These are phyloP conservation scores for Funneliformis geosporum DNA, from an alignment of 192 early-diverging fungal species.

Conservation along the genomic window DNA sequence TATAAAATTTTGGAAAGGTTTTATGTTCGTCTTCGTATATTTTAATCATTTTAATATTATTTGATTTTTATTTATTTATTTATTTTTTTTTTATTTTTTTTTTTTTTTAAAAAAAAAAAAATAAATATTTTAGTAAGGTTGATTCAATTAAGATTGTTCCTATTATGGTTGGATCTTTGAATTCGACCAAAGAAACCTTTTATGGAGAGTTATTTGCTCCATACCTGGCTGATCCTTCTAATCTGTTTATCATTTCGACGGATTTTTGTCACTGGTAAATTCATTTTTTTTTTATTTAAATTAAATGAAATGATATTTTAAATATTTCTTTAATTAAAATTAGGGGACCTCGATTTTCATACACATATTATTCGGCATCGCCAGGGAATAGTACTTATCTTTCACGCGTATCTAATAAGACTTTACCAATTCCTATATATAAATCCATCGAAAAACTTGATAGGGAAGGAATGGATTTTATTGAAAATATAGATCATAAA, in stretches of 20 bases:
- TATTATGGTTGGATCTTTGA: slow-evolving; percentile 81
- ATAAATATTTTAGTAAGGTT: slow-evolving; percentile 40
- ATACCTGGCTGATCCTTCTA: slow-evolving; percentile 69
- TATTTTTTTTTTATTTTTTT: not conserved
- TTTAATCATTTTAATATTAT: not conserved
- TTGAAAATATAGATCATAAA: slow-evolving; percentile 62
- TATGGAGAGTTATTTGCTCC: slow-evolving; percentile 76
- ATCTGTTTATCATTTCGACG: slow-evolving; percentile 91
- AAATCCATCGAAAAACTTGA: slow-evolving; percentile 81
- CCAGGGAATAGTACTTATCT: slow-evolving; percentile 30
- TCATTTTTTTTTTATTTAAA: not conserved
- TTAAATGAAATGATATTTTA: slow-evolving; percentile 4
- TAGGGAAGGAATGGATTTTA: slow-evolving; percentile 74
- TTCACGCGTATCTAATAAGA: slow-evolving; percentile 9
- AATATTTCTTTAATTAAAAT: not conserved
- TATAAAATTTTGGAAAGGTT: slow-evolving; percentile 79
- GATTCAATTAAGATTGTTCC: slow-evolving; percentile 77
- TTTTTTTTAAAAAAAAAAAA: not conserved
- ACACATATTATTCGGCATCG: slow-evolving; percentile 63
- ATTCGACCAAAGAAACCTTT: slow-evolving; percentile 55
- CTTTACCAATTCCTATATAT: slow-evolving; percentile 60
- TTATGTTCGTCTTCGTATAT: not conserved
- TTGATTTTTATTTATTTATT: not conserved
- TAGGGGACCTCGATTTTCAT: slow-evolving; percentile 82
- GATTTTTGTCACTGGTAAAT: slow-evolving; percentile 95